Evolutionary conservation across 805 yeast genomes (phyloP).

Genomic region (Zygotorulaspora sp.): DNA sequence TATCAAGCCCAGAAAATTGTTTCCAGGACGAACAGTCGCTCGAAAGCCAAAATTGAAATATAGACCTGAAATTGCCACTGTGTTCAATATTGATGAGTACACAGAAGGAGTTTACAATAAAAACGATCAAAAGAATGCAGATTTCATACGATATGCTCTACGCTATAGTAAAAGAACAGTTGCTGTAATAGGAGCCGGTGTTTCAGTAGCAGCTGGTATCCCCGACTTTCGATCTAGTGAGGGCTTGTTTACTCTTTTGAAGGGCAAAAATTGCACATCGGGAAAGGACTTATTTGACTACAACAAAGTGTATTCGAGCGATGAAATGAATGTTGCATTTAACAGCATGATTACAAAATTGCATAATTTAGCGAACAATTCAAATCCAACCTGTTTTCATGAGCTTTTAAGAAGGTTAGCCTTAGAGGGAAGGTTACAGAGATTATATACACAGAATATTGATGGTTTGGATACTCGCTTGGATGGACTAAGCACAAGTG

Average conservation of each 20-base stretch:
- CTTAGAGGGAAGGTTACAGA: slow-evolving; percentile 54
- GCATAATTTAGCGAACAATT: slow-evolving; percentile 47
- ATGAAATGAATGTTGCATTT: slow-evolving; percentile 55
- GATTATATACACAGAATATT: slow-evolving; percentile 85
- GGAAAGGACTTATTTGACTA: slow-evolving; percentile 74
- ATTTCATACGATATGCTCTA: slow-evolving; percentile 50
- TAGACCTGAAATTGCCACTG: slow-evolving; percentile 45
- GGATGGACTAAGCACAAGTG: slow-evolving; percentile 43
- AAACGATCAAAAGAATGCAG: slow-evolving; percentile 31
- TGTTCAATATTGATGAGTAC: slow-evolving; percentile 36
- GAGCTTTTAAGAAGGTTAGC: slow-evolving; percentile 55
- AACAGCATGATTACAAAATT: slow-evolving; percentile 70
- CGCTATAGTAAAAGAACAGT: slow-evolving; percentile 54
- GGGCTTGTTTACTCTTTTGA: slow-evolving; percentile 63
- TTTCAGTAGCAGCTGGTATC: slow-evolving; percentile 85
- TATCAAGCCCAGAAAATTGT: slow-evolving; percentile 23
- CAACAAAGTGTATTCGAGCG: slow-evolving; percentile 65
- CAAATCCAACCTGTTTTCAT: slow-evolving; percentile 76
- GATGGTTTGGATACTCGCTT: slow-evolving; percentile 72
- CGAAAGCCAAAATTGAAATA: slow-evolving; percentile 45
- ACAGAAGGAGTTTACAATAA: slow-evolving; percentile 13
- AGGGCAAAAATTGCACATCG: slow-evolving; percentile 37
- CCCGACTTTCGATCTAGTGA: slow-evolving; percentile 80
- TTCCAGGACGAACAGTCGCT: slow-evolving; percentile 15
- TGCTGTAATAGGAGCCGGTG: slow-evolving; percentile 83